Conservation (phyloP, 768 basidiomycete species). For the Tephrocybe sp. region DNA sequence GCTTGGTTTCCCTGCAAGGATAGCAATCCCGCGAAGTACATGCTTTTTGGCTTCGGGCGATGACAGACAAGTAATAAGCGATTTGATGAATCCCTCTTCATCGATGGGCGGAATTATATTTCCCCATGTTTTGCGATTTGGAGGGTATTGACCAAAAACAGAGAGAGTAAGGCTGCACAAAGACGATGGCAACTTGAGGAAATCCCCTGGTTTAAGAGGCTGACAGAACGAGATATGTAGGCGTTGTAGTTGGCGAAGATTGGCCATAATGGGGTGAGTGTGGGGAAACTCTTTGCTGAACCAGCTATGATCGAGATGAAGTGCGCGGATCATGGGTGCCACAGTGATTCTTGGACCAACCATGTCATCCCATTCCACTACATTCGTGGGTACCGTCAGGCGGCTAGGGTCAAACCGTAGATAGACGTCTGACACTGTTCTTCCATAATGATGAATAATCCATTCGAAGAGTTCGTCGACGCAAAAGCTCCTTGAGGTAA, state of each 20-base stretch:
- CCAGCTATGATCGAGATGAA: too few species aligned
- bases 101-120: neutral
- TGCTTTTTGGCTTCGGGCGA: neutral
- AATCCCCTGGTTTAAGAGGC: neutral
- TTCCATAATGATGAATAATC: too few species aligned
- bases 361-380: too few species aligned
- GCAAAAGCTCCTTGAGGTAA: too few species aligned
- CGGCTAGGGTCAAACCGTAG: too few species aligned
- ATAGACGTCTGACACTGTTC: too few species aligned
- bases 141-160: neutral
- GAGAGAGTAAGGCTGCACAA: neutral
- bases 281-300: too few species aligned
- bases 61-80: neutral
- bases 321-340: too few species aligned
- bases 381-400: too few species aligned
- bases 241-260: neutral
- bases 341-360: too few species aligned
- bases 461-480: too few species aligned
- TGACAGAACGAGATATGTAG: neutral
- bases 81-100: neutral
- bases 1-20: neutral
- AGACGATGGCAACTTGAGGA: neutral
- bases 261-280: neutral
- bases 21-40: neutral
- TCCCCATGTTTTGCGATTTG: neutral